These are phyloP conservation scores for Powellomyces hirtus DNA, from an alignment of 192 early-diverging fungal genomes.

Conservation along the genomic window DNA sequence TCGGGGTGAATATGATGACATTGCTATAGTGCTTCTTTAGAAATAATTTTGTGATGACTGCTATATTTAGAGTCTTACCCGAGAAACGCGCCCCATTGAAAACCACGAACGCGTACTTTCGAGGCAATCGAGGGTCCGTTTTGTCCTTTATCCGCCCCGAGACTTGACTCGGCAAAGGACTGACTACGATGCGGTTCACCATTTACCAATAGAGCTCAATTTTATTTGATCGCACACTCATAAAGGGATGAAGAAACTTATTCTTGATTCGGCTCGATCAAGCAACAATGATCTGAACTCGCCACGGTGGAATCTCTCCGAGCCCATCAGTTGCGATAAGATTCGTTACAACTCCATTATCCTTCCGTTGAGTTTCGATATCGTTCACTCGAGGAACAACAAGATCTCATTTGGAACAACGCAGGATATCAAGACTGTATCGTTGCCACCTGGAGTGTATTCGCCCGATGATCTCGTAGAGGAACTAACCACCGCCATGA, in stretches of 20 bases:
- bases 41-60: slow-evolving; percentile 3
- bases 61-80: slow-evolving; percentile 5
- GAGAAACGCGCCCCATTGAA: slow-evolving; percentile 1
- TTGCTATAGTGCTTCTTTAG: slow-evolving; percentile 6
- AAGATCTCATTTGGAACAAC: background rate
- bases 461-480: background rate
- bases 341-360: background rate
- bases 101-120: background rate
- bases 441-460: background rate
- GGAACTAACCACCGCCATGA: background rate
- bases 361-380: background rate
- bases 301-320: background rate
- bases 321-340: background rate
- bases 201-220: no score
- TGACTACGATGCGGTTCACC: background rate
- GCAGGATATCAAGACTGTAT: background rate
- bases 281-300: background rate
- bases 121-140: background rate
- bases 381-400: background rate
- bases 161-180: background rate
- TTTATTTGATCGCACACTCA: background rate
- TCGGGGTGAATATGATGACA: slow-evolving; percentile 8
- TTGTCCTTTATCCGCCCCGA: background rate
- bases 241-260: background rate
- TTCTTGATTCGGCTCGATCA: background rate